A percentile compares a stretch with the other conserved stretches of the same genome.
Conservation (phyloP, 192 early-diverging fungal genomes). For the Coemansia sp. region DNA sequence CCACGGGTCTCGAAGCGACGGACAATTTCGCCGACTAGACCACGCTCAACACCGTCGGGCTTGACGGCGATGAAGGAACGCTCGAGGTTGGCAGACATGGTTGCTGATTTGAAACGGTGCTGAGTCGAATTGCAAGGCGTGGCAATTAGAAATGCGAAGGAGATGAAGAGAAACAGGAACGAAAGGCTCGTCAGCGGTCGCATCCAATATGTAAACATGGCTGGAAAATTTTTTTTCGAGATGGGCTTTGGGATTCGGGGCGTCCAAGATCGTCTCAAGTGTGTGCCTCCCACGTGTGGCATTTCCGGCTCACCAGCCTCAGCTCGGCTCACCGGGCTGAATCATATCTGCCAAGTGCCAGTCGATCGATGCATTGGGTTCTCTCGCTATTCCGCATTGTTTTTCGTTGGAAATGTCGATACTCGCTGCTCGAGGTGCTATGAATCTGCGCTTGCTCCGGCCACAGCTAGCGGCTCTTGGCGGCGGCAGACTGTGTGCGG, state of each 20-base stretch:
- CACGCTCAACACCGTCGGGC: slow-evolving; percentile 67
- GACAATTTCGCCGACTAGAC: slow-evolving; percentile 91
- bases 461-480: background rate
- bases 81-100: slow-evolving; percentile 51
- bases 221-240: background rate
- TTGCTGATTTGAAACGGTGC: slow-evolving; percentile 10
- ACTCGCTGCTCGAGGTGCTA: background rate
- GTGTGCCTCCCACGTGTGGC: background rate
- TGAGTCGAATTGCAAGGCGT: slow-evolving; percentile 1
- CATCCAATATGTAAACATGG: slow-evolving; percentile 10
- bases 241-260: background rate
- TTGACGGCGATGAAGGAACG: slow-evolving; percentile 54
- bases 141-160: background rate
- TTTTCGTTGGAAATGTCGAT: background rate
- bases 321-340: background rate
- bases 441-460: background rate
- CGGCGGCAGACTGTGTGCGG: background rate
- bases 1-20: slow-evolving; percentile 90
- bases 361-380: no score
- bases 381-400: background rate
- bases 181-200: slow-evolving; percentile 13
- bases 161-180: slow-evolving; percentile 19
- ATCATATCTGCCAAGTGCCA: background rate
- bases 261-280: background rate
- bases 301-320: background rate